A percentile compares a stretch with the other conserved stretches of the same genome.
phyloP scores from a whole-genome alignment of 441 rosid genomes.

The Theobroma grandiflorum region DNA sequence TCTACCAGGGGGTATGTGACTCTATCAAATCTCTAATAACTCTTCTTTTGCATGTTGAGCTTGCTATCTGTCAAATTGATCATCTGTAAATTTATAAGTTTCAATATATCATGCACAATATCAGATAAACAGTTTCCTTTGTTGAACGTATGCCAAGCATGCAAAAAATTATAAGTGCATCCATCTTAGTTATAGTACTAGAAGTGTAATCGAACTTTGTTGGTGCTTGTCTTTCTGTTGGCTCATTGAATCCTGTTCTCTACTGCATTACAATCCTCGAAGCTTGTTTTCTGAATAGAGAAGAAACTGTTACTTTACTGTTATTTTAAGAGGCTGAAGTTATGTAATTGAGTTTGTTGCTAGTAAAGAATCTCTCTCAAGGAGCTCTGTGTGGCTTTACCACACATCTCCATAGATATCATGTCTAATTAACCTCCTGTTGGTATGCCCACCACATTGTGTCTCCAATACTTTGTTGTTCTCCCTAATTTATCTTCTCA shows the following conservation, averaged over 20 bases:
- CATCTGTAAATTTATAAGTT: not conserved
- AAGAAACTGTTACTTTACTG: not conserved
- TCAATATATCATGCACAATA: not conserved
- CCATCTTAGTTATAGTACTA: not conserved
- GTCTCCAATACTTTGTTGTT: too few relatives aligned
- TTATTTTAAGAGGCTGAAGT: not conserved
- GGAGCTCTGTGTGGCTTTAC: too few relatives aligned
- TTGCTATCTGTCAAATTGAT: not conserved
- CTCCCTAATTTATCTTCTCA: too few relatives aligned
- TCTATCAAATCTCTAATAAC: conserved; percentile 8
- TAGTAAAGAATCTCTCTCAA: too few relatives aligned
- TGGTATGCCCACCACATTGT: too few relatives aligned
- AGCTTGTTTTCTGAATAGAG: not conserved
- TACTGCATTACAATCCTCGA: not conserved
- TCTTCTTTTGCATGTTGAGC: conserved; percentile 12
- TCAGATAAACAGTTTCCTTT: not conserved
- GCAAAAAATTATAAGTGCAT: not conserved
- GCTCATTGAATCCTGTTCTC: conserved; percentile 12
- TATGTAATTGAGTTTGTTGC: too few relatives aligned
- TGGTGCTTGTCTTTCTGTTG: not conserved
- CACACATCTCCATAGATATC: too few relatives aligned
- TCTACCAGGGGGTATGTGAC: conserved; percentile 74
- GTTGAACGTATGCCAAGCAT: not conserved
- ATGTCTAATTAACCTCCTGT: too few relatives aligned
- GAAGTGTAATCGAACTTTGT: not conserved